phyloP scores from a whole-genome alignment of 768 basidiomycete species.

The Macrocybe gigantea region DNA sequence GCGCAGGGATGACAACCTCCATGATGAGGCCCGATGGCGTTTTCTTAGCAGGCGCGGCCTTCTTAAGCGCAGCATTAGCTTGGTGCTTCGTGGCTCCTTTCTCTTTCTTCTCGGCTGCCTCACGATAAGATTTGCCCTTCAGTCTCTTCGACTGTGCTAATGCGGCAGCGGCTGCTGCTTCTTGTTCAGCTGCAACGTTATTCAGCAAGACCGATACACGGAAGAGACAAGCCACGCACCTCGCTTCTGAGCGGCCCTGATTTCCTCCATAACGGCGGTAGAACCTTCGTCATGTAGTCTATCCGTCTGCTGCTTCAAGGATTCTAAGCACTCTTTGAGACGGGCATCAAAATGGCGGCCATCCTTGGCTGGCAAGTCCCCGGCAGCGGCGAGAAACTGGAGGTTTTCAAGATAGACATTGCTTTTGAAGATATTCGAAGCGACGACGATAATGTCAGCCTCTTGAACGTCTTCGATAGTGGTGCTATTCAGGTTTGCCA shows the following conservation, averaged over 20 bases:
- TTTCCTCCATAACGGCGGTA: constrained; percentile 52
- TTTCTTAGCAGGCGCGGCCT: constrained; percentile 12
- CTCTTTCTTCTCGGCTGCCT: constrained; percentile 36
- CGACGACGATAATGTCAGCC: constrained; percentile 83
- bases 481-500: constrained; percentile 61
- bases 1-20: constrained; percentile 48
- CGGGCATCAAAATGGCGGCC: constrained; percentile 89
- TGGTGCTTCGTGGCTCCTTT: constrained; percentile 10
- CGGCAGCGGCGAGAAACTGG: constrained; percentile 60
- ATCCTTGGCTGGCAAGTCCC: constrained; percentile 66
- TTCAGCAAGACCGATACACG: constrained; percentile 1
- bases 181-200: constrained; percentile 39
- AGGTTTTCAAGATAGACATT: constrained; percentile 72
- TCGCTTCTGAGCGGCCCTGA: constrained; percentile 54
- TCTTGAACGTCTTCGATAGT: constrained; percentile 71
- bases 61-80: constrained; percentile 4
- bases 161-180: constrained; percentile 35
- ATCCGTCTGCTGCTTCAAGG: constrained; percentile 62
- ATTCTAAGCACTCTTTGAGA: constrained; percentile 53
- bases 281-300: constrained; percentile 63
- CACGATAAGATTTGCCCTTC: constrained; percentile 69
- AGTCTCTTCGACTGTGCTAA: constrained; percentile 57
- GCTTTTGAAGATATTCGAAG: constrained; percentile 83
- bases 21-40: constrained; percentile 36
- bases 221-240: constrained; percentile 34